Conservation (phyloP, 176 grass and related monocot genomes). For the Thalia dealbata region DNA sequence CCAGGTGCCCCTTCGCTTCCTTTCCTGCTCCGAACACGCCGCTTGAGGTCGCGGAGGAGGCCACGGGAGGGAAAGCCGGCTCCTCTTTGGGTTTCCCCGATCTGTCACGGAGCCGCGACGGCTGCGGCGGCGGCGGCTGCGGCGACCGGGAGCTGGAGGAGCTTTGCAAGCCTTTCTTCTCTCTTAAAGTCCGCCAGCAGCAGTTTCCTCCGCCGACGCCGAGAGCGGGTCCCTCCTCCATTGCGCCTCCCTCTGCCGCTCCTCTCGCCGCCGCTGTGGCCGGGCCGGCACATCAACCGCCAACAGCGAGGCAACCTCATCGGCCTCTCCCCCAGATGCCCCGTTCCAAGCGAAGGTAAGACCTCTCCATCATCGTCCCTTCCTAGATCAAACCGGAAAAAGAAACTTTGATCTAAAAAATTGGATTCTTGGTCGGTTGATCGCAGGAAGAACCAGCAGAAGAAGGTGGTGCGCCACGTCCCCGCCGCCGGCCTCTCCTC, state of each 20-base stretch:
- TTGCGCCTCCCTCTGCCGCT: conserved; percentile 7
- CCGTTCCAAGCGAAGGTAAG: conserved; percentile 58
- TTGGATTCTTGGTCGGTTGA: conserved; percentile 4
- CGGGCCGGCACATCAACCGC: not conserved
- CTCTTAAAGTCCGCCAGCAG: conserved; percentile 7
- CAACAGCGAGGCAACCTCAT: not conserved
- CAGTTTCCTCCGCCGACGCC: too few species aligned
- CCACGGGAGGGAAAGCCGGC: not conserved
- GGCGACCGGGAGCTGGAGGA: conserved; percentile 30
- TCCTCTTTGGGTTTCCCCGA: conserved; percentile 18
- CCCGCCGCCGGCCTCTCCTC: conserved; percentile 31
- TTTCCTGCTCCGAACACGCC: not conserved
- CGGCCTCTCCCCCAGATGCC: conserved; percentile 15
- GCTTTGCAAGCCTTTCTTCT: conserved; percentile 38
- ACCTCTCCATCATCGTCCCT: not conserved
- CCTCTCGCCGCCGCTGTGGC: conserved; percentile 8
- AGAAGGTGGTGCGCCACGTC: conserved; percentile 43
- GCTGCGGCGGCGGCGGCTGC: not conserved
- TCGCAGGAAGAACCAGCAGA: conserved; percentile 58
- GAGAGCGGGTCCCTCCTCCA: not conserved
- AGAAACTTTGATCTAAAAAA: conserved; percentile 8
- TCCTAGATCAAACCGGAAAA: not conserved
- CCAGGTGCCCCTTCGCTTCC: conserved; percentile 19
- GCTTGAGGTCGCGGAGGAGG: not conserved
- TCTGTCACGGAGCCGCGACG: not conserved